Evolutionary conservation across 2,329 filamentous ascomycete genomes (phyloP).

Genomic region (Exophiala dermatitidis): DNA sequence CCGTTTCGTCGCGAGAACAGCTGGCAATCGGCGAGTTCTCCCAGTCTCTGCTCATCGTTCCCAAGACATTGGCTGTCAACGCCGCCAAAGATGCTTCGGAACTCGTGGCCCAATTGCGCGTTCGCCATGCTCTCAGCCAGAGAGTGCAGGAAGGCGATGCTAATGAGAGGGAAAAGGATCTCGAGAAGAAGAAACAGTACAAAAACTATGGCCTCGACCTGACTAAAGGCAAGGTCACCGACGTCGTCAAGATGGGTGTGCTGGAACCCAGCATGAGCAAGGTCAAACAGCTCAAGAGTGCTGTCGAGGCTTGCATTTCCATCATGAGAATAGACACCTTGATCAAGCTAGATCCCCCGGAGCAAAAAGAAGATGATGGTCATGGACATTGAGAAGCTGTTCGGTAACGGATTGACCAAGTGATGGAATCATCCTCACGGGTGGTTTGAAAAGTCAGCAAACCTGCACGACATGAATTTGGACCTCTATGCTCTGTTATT

Average conservation of each 20-base stretch:
- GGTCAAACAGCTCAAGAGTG: slow-evolving; percentile 94
- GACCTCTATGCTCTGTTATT: no score
- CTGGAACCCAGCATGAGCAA: slow-evolving; percentile 98
- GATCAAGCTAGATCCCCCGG: slow-evolving; percentile 86
- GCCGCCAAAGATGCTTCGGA: slow-evolving; percentile 94
- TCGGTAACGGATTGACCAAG: not conserved
- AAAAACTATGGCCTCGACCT: slow-evolving; percentile 97
- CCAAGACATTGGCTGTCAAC: slow-evolving; percentile 94
- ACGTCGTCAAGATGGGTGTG: slow-evolving; percentile 90
- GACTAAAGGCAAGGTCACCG: slow-evolving; percentile 78
- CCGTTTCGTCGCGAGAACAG: slow-evolving; percentile 92
- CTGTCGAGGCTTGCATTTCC: slow-evolving; percentile 94
- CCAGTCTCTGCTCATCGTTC: slow-evolving; percentile 85
- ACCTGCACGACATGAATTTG: no score
- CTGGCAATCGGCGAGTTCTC: slow-evolving; percentile 97
- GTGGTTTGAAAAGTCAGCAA: no score
- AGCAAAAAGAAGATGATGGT: slow-evolving; percentile 69
- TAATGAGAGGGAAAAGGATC: slow-evolving; percentile 73
- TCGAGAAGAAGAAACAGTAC: slow-evolving; percentile 92
- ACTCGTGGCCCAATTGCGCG: slow-evolving; percentile 89
- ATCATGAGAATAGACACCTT: slow-evolving; percentile 99
- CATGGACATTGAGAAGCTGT: slow-evolving; percentile 38
- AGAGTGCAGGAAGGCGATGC: slow-evolving; percentile 75
- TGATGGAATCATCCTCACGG: no score
- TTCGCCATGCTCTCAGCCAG: slow-evolving; percentile 88